A percentile compares a stretch with the other conserved stretches of the same genome.
Evolutionary conservation across 1,284 basidiomycete genomes (phyloP).

Genomic region (Moesziomyces sp.): DNA sequence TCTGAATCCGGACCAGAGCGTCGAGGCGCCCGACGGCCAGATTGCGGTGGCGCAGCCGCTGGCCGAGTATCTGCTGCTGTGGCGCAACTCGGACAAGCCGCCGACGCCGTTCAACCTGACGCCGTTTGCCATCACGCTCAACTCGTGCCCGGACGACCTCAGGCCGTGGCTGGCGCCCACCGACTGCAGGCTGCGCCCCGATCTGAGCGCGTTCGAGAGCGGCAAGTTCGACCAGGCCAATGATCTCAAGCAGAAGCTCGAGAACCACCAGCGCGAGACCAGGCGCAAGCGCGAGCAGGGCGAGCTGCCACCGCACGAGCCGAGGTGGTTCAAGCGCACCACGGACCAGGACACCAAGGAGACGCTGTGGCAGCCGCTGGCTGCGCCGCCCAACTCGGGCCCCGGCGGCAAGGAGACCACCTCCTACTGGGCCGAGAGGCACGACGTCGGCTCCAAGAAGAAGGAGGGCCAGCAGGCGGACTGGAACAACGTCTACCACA

Average conservation of each 20-base stretch:
- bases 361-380: constrained; percentile 55
- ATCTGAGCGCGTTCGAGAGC: constrained; percentile 92
- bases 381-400: constrained; percentile 5
- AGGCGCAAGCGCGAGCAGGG: constrained; percentile 83
- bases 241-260: constrained; percentile 83
- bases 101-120: constrained; percentile 77
- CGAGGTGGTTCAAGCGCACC: constrained; percentile 72
- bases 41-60: constrained; percentile 68
- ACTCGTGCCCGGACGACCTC: constrained; percentile 79
- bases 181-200: constrained; percentile 91
- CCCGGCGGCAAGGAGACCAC: constrained; percentile 28
- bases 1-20: constrained; percentile 77
- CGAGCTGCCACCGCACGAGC: constrained; percentile 77
- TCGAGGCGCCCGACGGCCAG: constrained; percentile 51
- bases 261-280: constrained; percentile 85
- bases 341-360: constrained; percentile 60
- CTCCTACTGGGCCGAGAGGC: constrained; percentile 56
- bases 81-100: constrained; percentile 85
- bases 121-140: constrained; percentile 92
- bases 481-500: constrained; percentile 51
- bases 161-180: constrained; percentile 84
- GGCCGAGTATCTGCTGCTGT: constrained; percentile 82
- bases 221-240: constrained; percentile 92
- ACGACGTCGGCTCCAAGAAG: constrained; percentile 41
- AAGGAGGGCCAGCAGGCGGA: constrained; percentile 32